phyloP scores from a whole-genome alignment of 2,329 filamentous ascomycete species.

The Neofusicoccum laricinum region DNA sequence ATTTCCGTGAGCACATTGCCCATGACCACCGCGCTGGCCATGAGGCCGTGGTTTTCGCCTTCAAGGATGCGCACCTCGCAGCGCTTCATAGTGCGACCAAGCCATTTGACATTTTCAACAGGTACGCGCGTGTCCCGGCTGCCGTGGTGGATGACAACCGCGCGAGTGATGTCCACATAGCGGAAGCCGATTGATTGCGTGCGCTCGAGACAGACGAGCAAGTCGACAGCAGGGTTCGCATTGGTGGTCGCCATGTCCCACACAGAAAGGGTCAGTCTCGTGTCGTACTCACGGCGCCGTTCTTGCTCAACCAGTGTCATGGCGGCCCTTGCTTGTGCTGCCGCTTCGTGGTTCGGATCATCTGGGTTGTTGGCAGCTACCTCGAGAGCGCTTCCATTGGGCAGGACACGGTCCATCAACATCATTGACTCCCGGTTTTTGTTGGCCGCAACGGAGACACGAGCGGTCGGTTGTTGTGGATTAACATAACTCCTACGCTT shows the following conservation, averaged over 20 bases:
- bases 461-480: slow-evolving; percentile 14
- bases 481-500: slow-evolving; percentile 23
- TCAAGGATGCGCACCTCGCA: slow-evolving; percentile 90
- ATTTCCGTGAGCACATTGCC: slow-evolving; percentile 92
- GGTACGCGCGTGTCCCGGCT: slow-evolving; percentile 87
- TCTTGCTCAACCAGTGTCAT: slow-evolving; percentile 67
- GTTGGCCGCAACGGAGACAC: slow-evolving; percentile 29
- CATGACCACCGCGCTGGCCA: slow-evolving; percentile 94
- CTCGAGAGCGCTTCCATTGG: slow-evolving; percentile 35
- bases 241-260: slow-evolving; percentile 90
- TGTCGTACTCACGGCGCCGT: slow-evolving; percentile 74
- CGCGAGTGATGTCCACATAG: slow-evolving; percentile 90
- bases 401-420: slow-evolving; percentile 48
- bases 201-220: slow-evolving; percentile 88
- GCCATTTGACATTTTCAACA: slow-evolving; percentile 91
- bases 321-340: slow-evolving; percentile 43
- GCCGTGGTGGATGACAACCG: slow-evolving; percentile 92
- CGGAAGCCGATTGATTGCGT: slow-evolving; percentile 90
- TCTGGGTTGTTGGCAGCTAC: slow-evolving; percentile 25
- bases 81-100: slow-evolving; percentile 87
- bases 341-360: slow-evolving; percentile 31
- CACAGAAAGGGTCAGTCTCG: slow-evolving; percentile 83
- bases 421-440: slow-evolving; percentile 46
- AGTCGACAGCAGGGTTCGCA: slow-evolving; percentile 89
- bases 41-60: slow-evolving; percentile 89